Percentiles rank a stretch among this genome's conserved stretches.
Conservation (phyloP, 192 early-diverging fungal species). For the Backusella westeae region DNA sequence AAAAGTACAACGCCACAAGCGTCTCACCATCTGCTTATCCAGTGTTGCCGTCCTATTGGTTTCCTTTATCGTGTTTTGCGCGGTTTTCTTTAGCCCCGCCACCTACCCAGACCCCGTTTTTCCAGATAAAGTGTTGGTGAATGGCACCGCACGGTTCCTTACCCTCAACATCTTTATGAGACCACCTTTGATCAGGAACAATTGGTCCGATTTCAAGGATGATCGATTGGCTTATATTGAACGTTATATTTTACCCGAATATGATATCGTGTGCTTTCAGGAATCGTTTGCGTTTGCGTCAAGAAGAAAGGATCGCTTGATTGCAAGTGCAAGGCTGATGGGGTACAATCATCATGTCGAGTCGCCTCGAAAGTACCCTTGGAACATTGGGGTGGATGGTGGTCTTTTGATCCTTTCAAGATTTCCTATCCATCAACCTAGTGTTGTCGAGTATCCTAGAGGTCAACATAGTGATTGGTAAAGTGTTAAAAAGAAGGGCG, state of each 20-base stretch:
- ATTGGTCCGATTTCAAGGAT: slow-evolving; percentile 80
- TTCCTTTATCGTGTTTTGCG: slow-evolving; percentile 31
- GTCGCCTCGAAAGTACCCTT: slow-evolving; percentile 56
- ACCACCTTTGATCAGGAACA: slow-evolving; percentile 65
- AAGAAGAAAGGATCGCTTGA: slow-evolving; percentile 52
- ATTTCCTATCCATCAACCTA: slow-evolving; percentile 60
- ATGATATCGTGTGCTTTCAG: slow-evolving; percentile 78
- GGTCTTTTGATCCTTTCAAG: slow-evolving; percentile 73
- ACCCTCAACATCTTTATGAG: slow-evolving; percentile 75
- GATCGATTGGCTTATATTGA: slow-evolving; percentile 69
- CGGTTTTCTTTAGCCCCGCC: slow-evolving; percentile 28
- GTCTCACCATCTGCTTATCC: slow-evolving; percentile 7
- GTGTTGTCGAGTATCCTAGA: slow-evolving; percentile 58
- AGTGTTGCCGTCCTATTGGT: not conserved
- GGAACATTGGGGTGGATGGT: slow-evolving; percentile 69
- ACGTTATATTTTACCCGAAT: slow-evolving; percentile 60
- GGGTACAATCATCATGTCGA: slow-evolving; percentile 69
- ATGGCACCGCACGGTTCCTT: slow-evolving; percentile 45
- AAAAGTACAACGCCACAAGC: not conserved
- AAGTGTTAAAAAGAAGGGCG: not conserved
- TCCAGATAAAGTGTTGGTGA: slow-evolving; percentile 25
- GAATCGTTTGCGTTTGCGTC: slow-evolving; percentile 81
- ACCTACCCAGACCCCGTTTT: slow-evolving; percentile 25
- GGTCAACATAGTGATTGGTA: slow-evolving; percentile 76
- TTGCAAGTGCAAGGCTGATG: slow-evolving; percentile 55